Percentiles rank a stretch among this genome's conserved stretches.
Conservation (phyloP, 805 yeast species). For the Saccharomyces kudriavzevii region DNA sequence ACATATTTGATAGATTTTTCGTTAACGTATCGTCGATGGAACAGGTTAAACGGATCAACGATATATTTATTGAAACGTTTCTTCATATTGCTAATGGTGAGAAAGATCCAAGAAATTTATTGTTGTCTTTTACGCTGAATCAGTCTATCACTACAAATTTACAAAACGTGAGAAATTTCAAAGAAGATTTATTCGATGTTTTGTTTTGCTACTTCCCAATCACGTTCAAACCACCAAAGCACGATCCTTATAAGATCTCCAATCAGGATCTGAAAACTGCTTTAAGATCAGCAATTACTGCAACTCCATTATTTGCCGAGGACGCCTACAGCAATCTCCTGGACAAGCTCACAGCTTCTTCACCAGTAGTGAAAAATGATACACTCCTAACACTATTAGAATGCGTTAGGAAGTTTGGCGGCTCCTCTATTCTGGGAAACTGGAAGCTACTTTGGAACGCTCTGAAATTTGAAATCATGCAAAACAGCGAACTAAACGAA, state of each 20-base stretch:
- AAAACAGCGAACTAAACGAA: slow-evolving; percentile 50
- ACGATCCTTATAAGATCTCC: slow-evolving; percentile 76
- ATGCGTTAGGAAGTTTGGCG: slow-evolving; percentile 48
- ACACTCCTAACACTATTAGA: slow-evolving; percentile 52
- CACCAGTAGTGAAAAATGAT: slow-evolving; percentile 66
- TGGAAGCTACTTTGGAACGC: slow-evolving; percentile 84
- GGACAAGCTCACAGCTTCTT: slow-evolving; percentile 71
- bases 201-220: slow-evolving; percentile 95
- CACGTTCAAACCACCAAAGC: slow-evolving; percentile 81
- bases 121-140: slow-evolving; percentile 59
- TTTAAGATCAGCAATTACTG: slow-evolving; percentile 54
- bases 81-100: slow-evolving; percentile 73
- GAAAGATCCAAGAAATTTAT: slow-evolving; percentile 85
- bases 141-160: slow-evolving; percentile 34
- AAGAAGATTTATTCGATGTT: slow-evolving; percentile 74
- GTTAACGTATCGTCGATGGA: slow-evolving; percentile 16
- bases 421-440: slow-evolving; percentile 41
- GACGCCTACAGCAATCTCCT: slow-evolving; percentile 71
- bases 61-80: slow-evolving; percentile 47
- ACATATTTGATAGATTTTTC: slow-evolving; percentile 28
- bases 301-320: slow-evolving; percentile 54
- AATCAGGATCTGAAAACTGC: slow-evolving; percentile 59
- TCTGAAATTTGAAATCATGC: slow-evolving; percentile 79
- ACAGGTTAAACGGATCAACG: slow-evolving; percentile 18
- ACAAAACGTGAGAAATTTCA: slow-evolving; percentile 32